phyloP scores from a whole-genome alignment of 2,329 filamentous ascomycete genomes.

The Apiospora phragmitis region DNA sequence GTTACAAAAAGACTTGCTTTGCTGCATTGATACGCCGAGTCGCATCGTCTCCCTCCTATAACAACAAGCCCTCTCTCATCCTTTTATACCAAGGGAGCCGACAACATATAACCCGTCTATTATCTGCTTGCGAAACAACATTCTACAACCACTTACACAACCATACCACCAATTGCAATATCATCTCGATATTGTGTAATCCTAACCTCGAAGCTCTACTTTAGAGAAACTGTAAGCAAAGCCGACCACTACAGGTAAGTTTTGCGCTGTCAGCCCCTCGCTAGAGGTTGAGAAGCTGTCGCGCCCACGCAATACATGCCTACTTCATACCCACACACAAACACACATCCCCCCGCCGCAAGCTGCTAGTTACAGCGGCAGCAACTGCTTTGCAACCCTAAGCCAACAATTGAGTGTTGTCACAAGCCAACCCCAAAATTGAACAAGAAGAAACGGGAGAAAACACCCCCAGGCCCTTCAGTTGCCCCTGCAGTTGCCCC shows the following conservation, averaged over 20 bases:
- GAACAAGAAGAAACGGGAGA: background rate
- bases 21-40: background rate
- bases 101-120: background rate
- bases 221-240: background rate
- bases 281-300: background rate
- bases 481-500: background rate
- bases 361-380: background rate
- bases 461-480: background rate
- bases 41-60: background rate
- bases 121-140: background rate
- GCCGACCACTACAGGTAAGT: background rate
- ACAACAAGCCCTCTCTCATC: background rate
- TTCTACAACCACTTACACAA: background rate
- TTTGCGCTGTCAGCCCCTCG: slow-evolving; percentile 3
- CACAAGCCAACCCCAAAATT: background rate
- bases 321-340: background rate
- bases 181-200: background rate
- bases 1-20: background rate
- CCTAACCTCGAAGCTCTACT: background rate
- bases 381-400: background rate
- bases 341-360: background rate
- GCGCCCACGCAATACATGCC: background rate
- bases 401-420: background rate
- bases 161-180: background rate
- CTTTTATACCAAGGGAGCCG: background rate